These are phyloP conservation scores for Rhododendron simsii DNA, from an alignment of 148 eudicot species.

Conservation along the genomic window DNA sequence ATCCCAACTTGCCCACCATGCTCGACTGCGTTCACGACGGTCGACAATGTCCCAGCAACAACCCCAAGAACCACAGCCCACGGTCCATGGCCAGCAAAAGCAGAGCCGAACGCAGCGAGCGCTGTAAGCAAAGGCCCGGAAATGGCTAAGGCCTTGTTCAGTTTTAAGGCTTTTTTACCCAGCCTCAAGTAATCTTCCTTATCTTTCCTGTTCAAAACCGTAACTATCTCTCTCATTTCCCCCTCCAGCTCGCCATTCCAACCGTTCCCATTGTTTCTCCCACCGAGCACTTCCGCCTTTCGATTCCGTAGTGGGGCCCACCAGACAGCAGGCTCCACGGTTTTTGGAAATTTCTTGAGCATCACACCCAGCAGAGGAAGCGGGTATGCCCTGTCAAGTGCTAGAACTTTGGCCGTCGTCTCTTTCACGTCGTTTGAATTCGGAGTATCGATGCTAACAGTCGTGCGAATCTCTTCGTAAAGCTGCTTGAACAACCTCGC, in stretches of 20 bases:
- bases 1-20: constrained; percentile 61
- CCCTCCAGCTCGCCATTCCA: constrained; percentile 50
- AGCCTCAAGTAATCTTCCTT: constrained; percentile 49
- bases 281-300: neutral
- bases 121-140: constrained; percentile 52
- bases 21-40: constrained; percentile 11
- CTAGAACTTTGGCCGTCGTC: constrained; percentile 40
- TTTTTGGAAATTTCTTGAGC: constrained; percentile 56
- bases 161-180: constrained; percentile 50
- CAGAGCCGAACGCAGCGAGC: constrained; percentile 50
- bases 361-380: constrained; percentile 59
- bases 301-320: constrained; percentile 17
- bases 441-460: constrained; percentile 7
- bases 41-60: constrained; percentile 24
- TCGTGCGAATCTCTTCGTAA: constrained; percentile 25
- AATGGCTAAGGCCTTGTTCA: constrained; percentile 48
- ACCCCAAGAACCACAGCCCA: constrained; percentile 1
- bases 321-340: constrained; percentile 49
- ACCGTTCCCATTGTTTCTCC: constrained; percentile 24
- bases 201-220: constrained; percentile 41
- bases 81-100: neutral
- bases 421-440: constrained; percentile 32
- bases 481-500: constrained; percentile 42
- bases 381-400: constrained; percentile 60
- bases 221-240: constrained; percentile 41